phyloP scores from a whole-genome alignment of 139 green algal genomes.

The Klebsormidium nitens region DNA sequence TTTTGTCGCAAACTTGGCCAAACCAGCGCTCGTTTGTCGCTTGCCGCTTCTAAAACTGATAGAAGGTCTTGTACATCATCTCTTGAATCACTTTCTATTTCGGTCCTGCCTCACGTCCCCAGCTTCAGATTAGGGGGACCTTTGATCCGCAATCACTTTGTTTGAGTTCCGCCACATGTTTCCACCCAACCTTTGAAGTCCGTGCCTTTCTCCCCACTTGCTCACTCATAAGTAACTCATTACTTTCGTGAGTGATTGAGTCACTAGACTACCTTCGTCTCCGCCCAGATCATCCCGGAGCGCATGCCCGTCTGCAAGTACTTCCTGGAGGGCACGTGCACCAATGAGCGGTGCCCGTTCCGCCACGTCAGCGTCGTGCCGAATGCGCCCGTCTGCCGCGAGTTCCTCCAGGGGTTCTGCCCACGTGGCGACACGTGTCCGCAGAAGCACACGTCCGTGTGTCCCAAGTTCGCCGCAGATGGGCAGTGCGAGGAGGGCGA shows the following conservation, averaged over 20 bases:
- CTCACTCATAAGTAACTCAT: no score
- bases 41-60: no score
- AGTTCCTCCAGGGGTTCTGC: conserved; percentile 8
- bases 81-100: no score
- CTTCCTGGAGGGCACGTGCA: conserved; percentile 7
- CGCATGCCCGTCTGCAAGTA: conserved; percentile 10
- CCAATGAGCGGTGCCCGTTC: conserved; percentile 12
- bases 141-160: not conserved
- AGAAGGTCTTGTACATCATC: no score
- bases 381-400: not conserved
- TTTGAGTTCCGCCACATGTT: conserved; percentile 3
- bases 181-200: not conserved
- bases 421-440: not conserved
- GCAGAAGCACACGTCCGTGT: conserved; percentile 12
- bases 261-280: no score
- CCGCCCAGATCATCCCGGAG: not conserved
- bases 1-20: no score
- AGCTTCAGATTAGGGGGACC: no score
- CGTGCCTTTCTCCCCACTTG: no score
- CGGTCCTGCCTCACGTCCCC: no score
- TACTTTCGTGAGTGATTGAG: not conserved
- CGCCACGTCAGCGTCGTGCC: conserved; percentile 13
- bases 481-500: not conserved
- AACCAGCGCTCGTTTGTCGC: no score
- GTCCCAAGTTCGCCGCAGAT: not conserved